Conservation (phyloP, 257 asterid genomes). For the Salvia hispanica region DNA sequence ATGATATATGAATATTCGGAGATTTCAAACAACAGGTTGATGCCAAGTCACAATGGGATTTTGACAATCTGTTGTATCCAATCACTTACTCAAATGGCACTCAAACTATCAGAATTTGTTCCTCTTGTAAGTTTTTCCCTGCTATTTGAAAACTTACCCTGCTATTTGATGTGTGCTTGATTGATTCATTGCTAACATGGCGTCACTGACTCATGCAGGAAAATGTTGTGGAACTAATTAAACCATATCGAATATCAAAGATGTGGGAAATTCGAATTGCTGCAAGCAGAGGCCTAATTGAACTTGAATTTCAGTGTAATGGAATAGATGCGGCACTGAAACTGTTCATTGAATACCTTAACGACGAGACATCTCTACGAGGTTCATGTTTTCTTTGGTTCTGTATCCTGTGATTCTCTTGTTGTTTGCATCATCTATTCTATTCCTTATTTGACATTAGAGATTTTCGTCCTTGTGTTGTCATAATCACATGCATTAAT, state of each 20-base stretch:
- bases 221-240: conserved; percentile 62
- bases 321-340: conserved; percentile 82
- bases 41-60: conserved; percentile 98
- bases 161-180: conserved; percentile 21
- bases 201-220: conserved; percentile 56
- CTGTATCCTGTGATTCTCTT: not conserved
- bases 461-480: not conserved
- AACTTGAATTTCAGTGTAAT: conserved; percentile 77
- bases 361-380: conserved; percentile 74
- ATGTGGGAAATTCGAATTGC: conserved; percentile 79
- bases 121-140: conserved; percentile 70
- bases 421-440: not conserved
- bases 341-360: conserved; percentile 67
- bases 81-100: conserved; percentile 77
- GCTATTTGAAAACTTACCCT: conserved; percentile 6
- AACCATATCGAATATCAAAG: conserved; percentile 61
- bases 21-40: conserved; percentile 58
- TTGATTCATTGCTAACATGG: conserved; percentile 37
- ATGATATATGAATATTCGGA: not conserved
- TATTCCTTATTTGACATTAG: conserved; percentile 4
- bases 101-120: conserved; percentile 80
- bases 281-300: conserved; percentile 86
- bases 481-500: conserved; percentile 3
- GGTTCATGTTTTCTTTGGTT: conserved; percentile 45
- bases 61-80: conserved; percentile 82